Conservation (phyloP, 106 monocot species). For the Platanthera guangdongensis region DNA sequence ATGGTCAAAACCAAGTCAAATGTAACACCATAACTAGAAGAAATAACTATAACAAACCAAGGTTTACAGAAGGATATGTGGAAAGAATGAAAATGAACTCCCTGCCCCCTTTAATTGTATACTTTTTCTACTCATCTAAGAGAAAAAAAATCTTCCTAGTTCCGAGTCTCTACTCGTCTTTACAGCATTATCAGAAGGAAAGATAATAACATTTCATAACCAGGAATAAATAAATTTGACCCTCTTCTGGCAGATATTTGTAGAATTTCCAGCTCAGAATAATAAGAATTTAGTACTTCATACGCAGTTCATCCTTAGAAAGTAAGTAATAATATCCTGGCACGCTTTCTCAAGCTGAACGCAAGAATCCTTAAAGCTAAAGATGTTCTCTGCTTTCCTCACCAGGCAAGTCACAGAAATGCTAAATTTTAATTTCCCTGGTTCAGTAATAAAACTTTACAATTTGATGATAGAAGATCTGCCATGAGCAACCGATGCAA, state of each 20-base stretch:
- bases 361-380: not conserved
- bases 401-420: not conserved
- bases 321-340: not conserved
- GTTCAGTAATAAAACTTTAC: not conserved
- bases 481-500: not conserved
- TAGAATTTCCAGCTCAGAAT: not conserved
- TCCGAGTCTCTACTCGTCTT: no score
- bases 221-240: not conserved
- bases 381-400: slow-evolving; percentile 8
- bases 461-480: not conserved
- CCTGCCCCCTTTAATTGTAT: not conserved
- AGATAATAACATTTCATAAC: not conserved
- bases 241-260: not conserved
- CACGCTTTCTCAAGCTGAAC: not conserved
- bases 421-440: not conserved
- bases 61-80: not conserved
- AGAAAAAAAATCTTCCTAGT: not conserved
- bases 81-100: not conserved
- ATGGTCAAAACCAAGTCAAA: not conserved
- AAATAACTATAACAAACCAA: not conserved
- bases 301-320: not conserved
- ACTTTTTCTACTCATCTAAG: no score
- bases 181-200: no score
- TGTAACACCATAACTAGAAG: not conserved
- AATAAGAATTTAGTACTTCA: not conserved